Conservation (phyloP, 2,329 filamentous ascomycete genomes). For the Exophiala aquamarina region DNA sequence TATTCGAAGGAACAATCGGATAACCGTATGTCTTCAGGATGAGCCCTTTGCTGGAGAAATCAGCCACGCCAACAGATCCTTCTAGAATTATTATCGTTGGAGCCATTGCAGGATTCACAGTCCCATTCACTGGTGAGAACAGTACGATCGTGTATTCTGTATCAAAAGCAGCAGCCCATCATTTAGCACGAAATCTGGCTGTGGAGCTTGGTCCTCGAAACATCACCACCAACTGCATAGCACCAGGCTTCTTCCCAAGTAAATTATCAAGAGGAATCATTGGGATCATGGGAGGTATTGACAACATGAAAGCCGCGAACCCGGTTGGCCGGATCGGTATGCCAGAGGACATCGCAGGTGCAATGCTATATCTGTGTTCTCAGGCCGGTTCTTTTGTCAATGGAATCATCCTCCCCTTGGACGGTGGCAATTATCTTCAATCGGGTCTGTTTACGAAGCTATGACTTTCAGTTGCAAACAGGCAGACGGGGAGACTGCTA, state of each 20-base stretch:
- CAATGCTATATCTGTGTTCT: constrained; percentile 67
- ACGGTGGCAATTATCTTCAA: no score
- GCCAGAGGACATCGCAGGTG: constrained; percentile 76
- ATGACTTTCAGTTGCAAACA: no score
- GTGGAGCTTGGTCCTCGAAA: neutral
- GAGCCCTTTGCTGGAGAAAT: constrained; percentile 65
- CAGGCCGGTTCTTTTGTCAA: constrained; percentile 47
- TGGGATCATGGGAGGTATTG: constrained; percentile 64
- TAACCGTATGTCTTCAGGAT: no score
- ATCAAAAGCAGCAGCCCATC: neutral
- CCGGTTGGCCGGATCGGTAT: constrained; percentile 67
- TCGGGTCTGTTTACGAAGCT: no score
- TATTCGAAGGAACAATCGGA: no score
- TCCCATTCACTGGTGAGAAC: constrained; percentile 69
- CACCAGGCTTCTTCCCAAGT: constrained; percentile 24
- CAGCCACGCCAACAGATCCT: constrained; percentile 64
- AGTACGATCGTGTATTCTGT: constrained; percentile 52
- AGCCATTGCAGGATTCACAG: constrained; percentile 73
- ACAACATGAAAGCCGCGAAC: constrained; percentile 55
- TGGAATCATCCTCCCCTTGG: constrained; percentile 43
- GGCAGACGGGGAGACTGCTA: no score
- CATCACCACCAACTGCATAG: neutral
- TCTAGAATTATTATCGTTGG: constrained; percentile 81
- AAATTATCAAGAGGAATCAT: constrained; percentile 77
- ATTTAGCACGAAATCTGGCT: neutral